Evolutionary conservation across 73 alveolate genomes (phyloP), one percentile per base, ranked within the genome.

Genomic region (Vitrella brassicaformis): DNA sequence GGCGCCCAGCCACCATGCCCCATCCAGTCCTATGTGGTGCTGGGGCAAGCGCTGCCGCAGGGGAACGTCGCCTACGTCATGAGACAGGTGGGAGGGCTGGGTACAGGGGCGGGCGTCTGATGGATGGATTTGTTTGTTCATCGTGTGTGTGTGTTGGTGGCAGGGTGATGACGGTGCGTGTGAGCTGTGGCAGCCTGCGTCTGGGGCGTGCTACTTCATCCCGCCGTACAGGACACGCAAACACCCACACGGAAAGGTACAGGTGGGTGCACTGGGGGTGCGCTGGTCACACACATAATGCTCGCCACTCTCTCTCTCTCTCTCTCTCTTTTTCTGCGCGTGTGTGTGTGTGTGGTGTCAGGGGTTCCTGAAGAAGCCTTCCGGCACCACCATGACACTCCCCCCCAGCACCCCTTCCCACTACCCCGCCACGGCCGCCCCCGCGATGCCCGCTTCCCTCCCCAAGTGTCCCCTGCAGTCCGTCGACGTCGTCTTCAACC

Each of bases 31-130:
- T 92, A 87, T 80, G 74, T 92, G 39, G 81, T 88, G 19, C 65
- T 92, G 8, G 95, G 97, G 10, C 90, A 81, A 70, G 97, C 93
- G 0, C 86, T 85, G 68, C 97, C 97, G 25, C 96, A 92, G 72
- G 97, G 97, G 67, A 79, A 89, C 66, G 87, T 94, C 22, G 86
- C 90, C 19, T 92, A 89, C 81, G 97, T 92, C 22, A 79, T 92
- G 82, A 80, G 97, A 77, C 56, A 39, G 14, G 56, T 39, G 22
- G 14, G 56, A 8, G 22, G 14, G 56, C 14, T 39, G 22, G 14
- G 56, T 39, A 8, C 56, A 39, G n/a, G n/a, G n/a, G n/a, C n/a
- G n/a, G n/a, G n/a, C n/a, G n/a, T n/a, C n/a, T n/a, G n/a, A n/a
- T n/a, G n/a, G n/a, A n/a, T n/a, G n/a, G n/a, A n/a, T n/a, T n/a